Conservation (phyloP, 2,329 filamentous ascomycete genomes). For the Clarireedia hainanense region DNA sequence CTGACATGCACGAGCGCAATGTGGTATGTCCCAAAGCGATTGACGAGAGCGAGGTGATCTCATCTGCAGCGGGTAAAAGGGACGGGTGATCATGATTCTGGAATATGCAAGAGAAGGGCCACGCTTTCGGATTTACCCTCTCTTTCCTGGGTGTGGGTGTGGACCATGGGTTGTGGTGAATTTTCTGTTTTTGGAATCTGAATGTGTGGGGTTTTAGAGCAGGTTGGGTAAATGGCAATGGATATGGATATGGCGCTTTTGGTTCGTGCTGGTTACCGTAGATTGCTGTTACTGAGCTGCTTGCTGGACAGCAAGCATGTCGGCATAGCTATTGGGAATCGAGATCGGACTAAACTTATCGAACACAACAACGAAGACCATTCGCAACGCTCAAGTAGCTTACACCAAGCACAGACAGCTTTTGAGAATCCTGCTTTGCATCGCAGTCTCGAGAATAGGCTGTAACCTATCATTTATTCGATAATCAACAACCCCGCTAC, state of each 20-base stretch:
- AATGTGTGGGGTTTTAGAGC: too few species aligned
- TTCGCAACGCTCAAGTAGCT: not conserved
- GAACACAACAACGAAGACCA: not conserved
- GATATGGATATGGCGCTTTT: not conserved
- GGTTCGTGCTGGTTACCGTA: too few species aligned
- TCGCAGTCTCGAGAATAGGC: not conserved
- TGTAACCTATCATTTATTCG: not conserved
- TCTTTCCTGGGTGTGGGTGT: not conserved
- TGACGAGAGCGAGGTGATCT: not conserved
- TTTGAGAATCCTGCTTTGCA: not conserved
- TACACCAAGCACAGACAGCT: not conserved
- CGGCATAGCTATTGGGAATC: not conserved
- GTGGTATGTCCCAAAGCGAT: not conserved
- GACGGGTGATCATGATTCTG: conserved; percentile 4
- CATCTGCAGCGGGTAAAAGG: conserved; percentile 5
- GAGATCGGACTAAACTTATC: not conserved
- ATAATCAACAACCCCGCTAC: conserved; percentile 8
- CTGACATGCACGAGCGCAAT: not conserved
- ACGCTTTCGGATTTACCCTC: not conserved
- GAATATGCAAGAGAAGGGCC: conserved; percentile 9
- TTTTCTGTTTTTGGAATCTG: not conserved
- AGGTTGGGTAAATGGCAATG: not conserved
- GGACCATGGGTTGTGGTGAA: conserved; percentile 7
- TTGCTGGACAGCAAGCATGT: not conserved
- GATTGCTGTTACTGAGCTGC: not conserved